Evolutionary conservation across 257 asterid genomes (phyloP).

Genomic region (Paulownia fortunei): DNA sequence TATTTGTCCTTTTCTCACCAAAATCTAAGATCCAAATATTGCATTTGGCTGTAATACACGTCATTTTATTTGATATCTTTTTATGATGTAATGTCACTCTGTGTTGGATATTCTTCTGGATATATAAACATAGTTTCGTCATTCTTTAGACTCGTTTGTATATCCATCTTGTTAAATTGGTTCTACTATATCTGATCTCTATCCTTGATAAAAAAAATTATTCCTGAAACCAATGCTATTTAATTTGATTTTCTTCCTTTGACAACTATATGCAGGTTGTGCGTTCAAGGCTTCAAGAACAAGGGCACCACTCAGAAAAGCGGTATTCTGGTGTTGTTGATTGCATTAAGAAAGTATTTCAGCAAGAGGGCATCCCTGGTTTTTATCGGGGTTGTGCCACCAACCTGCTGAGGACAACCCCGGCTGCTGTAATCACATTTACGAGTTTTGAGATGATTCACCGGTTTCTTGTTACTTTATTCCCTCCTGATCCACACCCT

Average conservation of each 20-base stretch:
- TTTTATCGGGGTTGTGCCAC: constrained; percentile 97
- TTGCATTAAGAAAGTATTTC: constrained; percentile 77
- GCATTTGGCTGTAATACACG: no score
- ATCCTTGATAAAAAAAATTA: background rate
- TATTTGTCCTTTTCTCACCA: background rate
- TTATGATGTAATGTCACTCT: no score
- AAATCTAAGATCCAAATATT: background rate
- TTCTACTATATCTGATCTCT: background rate
- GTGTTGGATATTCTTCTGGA: no score
- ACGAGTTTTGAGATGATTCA: constrained; percentile 99
- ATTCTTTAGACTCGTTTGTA: background rate
- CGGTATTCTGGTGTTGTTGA: constrained; percentile 84
- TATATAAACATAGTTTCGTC: background rate
- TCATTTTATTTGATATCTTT: background rate
- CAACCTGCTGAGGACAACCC: constrained; percentile 89
- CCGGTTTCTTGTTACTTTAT: constrained; percentile 70
- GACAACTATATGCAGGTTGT: constrained; percentile 65
- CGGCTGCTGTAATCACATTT: constrained; percentile 95
- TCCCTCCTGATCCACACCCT: constrained; percentile 76
- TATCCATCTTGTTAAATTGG: background rate
- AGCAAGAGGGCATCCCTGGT: constrained; percentile 79
- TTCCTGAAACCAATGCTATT: background rate
- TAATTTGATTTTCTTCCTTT: background rate
- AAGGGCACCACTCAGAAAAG: constrained; percentile 92
- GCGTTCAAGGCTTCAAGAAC: constrained; percentile 97